Evolutionary conservation across 2,329 filamentous ascomycete genomes (phyloP), one percentile per base, ranked within the genome.

Genomic region (Zymoseptoria passerinii): DNA sequence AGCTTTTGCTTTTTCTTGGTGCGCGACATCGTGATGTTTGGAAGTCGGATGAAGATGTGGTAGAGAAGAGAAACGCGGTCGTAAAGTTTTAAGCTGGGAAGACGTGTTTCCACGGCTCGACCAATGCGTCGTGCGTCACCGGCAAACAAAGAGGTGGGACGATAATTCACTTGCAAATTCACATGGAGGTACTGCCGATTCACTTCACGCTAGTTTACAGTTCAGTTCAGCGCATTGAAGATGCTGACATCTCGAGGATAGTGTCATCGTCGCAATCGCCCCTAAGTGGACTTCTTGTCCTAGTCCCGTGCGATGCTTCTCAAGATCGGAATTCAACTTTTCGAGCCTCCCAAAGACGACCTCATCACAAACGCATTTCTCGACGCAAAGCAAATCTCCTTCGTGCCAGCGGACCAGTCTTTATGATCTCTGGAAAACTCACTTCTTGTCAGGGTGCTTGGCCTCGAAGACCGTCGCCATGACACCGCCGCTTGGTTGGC

Each of bases 391-490:
- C 23, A 44, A 6, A 4, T 44, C 4, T 44, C 35, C 35, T 16
- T 44, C 13, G 13, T 44, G 5, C 13, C 35, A 44, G 13, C 35
- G 13, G 13, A 44, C 35, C 35, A 44, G n/a, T 4, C 7, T 16
- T 13, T 1, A 13, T 16, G n/a, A 44, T 16, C n/a, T 44, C 10
- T 16, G n/a, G 35, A 13, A 7, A 16, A 6, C 13, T 16, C 35
- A 44, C 13, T 44, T 44, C 35, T 7, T 18, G 27, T 54, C 48
- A 8, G 50, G 51, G 10, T 18, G 16, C 23, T 48, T 58, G 28
- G 52, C 55, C 54, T 52, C 56, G 56, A 58, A 64, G 52, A 52
- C 52, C 23, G 51, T 60, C 28, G 40, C 20, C 58, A 62, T 56
- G 3, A 64, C 53, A 19, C 62, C 62, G 20, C 50, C 27, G 8